Evolutionary conservation across 164 flowering plant species (phyloP), one percentile per base, ranked within the genome.

Genomic region (Malania oleifera): DNA sequence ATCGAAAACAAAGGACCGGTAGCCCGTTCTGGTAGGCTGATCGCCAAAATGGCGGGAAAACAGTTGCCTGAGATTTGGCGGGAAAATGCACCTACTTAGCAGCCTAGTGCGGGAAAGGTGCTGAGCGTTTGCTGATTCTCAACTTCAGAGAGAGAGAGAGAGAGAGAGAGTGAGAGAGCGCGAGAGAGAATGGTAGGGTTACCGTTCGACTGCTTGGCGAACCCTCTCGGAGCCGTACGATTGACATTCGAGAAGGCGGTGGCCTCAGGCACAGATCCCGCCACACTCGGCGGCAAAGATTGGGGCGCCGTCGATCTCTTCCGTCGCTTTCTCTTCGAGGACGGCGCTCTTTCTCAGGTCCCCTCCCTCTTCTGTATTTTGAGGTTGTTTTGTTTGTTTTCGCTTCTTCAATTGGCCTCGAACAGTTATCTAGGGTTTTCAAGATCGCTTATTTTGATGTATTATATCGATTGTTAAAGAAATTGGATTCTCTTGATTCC

Each of bases 181-280:
- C 35, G 39, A 66, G 70, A 59, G 59, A 53, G 38, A 27, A 90
- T 93, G 99, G 97, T 80, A 15, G 99, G 97, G 10, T 64, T 73
- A 22, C 71, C 74, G 29, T 86, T 80, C 71, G 99, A 93, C 74
- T 83, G 79, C 69, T 70, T 88, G 6, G 71, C 77, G 26, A 93
- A 93, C 63, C 99, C 99, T 2, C 79, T 86, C n/a, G 99, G 97
- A 46, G 95, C 91, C 52, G 96, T 93, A 8, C 79, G 99, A 52
- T 62, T 65, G 29, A 81, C 92, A 3, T 90, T 88, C 75, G 91
- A 90, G 71, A 82, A 81, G 68, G 84, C 84, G 23, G 53, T 77
- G 19, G 68, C 84, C 1, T 71, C 81, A 1, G 85, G 75, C 20
- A 63, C 70, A 27, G 77, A 81, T 44, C 87, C 85, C n/a, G 64